Evolutionary conservation across 805 yeast species (phyloP).

Genomic region (Zygosaccharomyces gambellarensis): DNA sequence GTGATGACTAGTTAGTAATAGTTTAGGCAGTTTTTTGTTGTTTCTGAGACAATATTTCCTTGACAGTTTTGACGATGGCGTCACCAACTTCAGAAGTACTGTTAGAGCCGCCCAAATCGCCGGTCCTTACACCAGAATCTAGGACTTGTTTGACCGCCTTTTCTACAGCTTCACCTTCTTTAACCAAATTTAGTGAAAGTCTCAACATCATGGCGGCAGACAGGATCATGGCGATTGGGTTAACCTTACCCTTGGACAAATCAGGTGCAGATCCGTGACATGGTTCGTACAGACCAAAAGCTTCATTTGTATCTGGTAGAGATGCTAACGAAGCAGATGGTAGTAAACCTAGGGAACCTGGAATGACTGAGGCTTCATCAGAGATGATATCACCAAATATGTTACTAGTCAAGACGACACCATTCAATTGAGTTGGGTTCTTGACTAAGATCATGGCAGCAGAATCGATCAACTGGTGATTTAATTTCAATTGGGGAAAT

Average conservation of each 20-base stretch:
- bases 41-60: constrained; percentile 41
- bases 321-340: constrained; percentile 95
- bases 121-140: constrained; percentile 83
- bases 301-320: constrained; percentile 90
- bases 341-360: constrained; percentile 92
- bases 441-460: constrained; percentile 98
- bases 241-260: constrained; percentile 78
- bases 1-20: neutral
- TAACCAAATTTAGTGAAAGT: constrained; percentile 73
- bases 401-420: constrained; percentile 86
- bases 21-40: neutral
- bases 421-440: constrained; percentile 86
- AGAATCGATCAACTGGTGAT: constrained; percentile 95
- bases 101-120: constrained; percentile 80
- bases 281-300: constrained; percentile 96
- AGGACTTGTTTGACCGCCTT: constrained; percentile 78
- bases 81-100: constrained; percentile 91
- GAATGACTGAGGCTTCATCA: constrained; percentile 97
- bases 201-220: constrained; percentile 98
- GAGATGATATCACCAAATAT: constrained; percentile 98
- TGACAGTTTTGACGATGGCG: constrained; percentile 75
- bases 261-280: constrained; percentile 99
- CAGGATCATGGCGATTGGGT: constrained; percentile 91
- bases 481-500: constrained; percentile 81
- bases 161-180: constrained; percentile 86